Evolutionary conservation across 2,329 filamentous ascomycete genomes (phyloP), one percentile per base, ranked within the genome.

Genomic region (Sclerotiophoma versabilis): DNA sequence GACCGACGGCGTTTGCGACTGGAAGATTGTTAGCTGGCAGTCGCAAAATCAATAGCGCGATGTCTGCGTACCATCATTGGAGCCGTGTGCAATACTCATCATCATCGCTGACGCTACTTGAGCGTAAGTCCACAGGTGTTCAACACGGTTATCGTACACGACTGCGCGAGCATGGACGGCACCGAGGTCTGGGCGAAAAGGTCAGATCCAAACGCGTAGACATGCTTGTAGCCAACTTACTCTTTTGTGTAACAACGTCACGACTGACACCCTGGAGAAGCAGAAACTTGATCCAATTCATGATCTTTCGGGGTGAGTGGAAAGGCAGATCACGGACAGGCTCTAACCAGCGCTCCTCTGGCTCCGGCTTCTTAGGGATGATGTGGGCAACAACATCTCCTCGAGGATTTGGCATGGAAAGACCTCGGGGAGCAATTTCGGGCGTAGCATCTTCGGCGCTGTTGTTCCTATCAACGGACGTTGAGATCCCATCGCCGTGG

Each of bases 11-110:
- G 66, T 84, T 88, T 62, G 83, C 78, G 17, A 89, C 83, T 50
- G 8, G 1, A 14, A 12, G 3, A 14, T 3, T 5, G 25, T 50
- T 17, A 50, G 47, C 11, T 27, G 1, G 7, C 6, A 12, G 14
- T 1, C 5, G 4, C 11, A 7, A 2, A 10, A 19, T n/a, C 6
- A 7, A 19, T 5, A 3, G 14, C 3, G 7, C 4, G 2, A 6
- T 10, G 8, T 2, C 12, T 8, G 15, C 47, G 19, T 32, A 51
- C 39, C 50, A 57, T 89, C 86, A 70, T 89, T 89, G 62, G 85
- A 84, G n/a, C 87, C 87, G 74, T 89, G 88, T 1, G 87, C 87
- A 65, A 91, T 90, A 2, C 87, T 89, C 25, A 87, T 87, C 53
- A 87, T 90, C 77, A 86, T 88, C 52, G 88, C 88, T 20, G 87